Evolutionary conservation across 2,329 filamentous ascomycete genomes (phyloP).

Genomic region (Elsinoe arachidis): DNA sequence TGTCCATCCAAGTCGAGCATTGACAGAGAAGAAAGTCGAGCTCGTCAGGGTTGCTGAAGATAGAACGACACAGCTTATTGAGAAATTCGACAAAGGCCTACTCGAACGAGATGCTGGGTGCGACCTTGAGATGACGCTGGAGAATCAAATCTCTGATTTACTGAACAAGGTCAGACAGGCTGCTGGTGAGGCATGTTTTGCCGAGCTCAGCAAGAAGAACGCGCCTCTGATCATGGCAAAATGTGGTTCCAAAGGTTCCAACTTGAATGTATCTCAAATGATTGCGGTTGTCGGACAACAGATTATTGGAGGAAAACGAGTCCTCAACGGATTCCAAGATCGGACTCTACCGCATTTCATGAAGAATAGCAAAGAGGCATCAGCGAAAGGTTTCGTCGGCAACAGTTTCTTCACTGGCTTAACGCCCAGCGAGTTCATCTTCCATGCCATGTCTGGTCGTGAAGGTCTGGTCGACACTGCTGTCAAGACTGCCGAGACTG

Average conservation of each 20-base stretch:
- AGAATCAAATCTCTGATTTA: slow-evolving; percentile 83
- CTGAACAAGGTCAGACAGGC: slow-evolving; percentile 85
- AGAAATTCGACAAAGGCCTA: slow-evolving; percentile 68
- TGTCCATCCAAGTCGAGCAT: slow-evolving; percentile 69
- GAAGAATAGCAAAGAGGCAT: slow-evolving; percentile 84
- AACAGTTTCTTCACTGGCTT: slow-evolving; percentile 97
- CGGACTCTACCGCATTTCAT: slow-evolving; percentile 90
- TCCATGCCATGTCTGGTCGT: slow-evolving; percentile 96
- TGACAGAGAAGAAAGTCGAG: slow-evolving; percentile 64
- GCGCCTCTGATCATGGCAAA: slow-evolving; percentile 94
- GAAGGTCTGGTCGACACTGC: slow-evolving; percentile 98
- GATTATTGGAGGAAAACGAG: slow-evolving; percentile 89
- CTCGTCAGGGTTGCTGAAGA: slow-evolving; percentile 72
- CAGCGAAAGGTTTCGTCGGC: slow-evolving; percentile 89
- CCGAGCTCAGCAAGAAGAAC: slow-evolving; percentile 82
- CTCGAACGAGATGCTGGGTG: slow-evolving; percentile 82
- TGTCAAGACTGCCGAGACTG: slow-evolving; percentile 97
- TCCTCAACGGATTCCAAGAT: slow-evolving; percentile 93
- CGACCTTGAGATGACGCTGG: slow-evolving; percentile 83
- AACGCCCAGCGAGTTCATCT: slow-evolving; percentile 85
- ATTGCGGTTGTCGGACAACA: slow-evolving; percentile 95
- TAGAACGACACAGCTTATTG: slow-evolving; percentile 75
- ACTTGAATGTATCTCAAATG: slow-evolving; percentile 99
- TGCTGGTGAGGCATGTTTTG: slow-evolving; percentile 84
- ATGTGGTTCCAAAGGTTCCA: slow-evolving; percentile 91